phyloP scores from a whole-genome alignment of 192 early-diverging fungal species.

The Coemansia sp. region DNA sequence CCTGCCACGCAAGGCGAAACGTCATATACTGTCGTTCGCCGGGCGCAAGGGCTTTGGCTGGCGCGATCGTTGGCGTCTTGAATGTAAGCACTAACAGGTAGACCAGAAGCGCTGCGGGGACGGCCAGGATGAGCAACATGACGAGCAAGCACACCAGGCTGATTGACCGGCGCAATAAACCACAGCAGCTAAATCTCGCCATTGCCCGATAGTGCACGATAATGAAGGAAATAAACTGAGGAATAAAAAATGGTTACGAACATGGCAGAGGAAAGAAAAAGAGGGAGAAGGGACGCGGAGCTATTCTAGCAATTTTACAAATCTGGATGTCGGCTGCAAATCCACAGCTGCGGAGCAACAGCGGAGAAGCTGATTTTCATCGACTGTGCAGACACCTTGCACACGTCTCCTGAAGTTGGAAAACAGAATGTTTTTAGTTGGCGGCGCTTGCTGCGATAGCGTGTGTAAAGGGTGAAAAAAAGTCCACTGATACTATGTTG shows the following conservation, averaged over 20 bases:
- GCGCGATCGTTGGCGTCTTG: not conserved
- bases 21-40: not conserved
- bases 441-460: too few species aligned
- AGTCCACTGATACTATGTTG: too few species aligned
- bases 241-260: too few species aligned
- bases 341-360: not conserved
- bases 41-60: not conserved
- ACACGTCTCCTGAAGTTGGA: too few species aligned
- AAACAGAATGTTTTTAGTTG: too few species aligned
- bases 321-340: not conserved
- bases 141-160: not conserved
- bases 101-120: not conserved
- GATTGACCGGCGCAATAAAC: not conserved
- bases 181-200: constrained; percentile 3
- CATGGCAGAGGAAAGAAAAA: too few species aligned
- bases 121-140: not conserved
- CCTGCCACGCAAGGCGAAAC: constrained; percentile 4
- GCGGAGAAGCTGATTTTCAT: not conserved
- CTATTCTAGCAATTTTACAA: too few species aligned
- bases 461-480: too few species aligned
- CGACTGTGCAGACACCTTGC: not conserved
- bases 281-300: not conserved
- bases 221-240: not conserved
- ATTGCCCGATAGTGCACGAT: not conserved
- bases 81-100: not conserved